phyloP scores from a whole-genome alignment of 2,329 filamentous ascomycete genomes.

The Geoglossum cookeanum region DNA sequence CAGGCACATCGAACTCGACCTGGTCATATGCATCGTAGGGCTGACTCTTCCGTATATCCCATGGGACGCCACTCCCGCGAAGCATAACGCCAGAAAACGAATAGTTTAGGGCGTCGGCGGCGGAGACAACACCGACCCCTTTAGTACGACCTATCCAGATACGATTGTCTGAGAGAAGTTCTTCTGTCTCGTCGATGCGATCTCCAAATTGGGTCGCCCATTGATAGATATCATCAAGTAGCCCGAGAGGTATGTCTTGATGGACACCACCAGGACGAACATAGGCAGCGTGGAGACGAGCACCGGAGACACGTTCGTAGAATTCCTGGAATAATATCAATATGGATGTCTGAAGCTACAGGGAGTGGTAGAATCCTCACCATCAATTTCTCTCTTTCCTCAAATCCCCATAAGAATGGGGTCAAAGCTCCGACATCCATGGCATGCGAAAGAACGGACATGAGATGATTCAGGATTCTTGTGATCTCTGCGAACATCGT shows the following conservation, averaged over 20 bases:
- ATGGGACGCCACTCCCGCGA: slow-evolving; percentile 85
- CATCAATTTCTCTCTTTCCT: slow-evolving; percentile 99
- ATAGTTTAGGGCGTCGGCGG: slow-evolving; percentile 88
- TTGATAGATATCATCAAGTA: slow-evolving; percentile 97
- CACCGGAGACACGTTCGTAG: slow-evolving; percentile 96
- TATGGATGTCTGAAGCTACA: background rate
- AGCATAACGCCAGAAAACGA: slow-evolving; percentile 97
- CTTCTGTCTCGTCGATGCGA: slow-evolving; percentile 95
- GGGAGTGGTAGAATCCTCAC: slow-evolving; percentile 31
- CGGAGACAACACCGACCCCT: slow-evolving; percentile 77
- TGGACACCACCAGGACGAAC: slow-evolving; percentile 91
- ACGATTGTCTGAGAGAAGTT: slow-evolving; percentile 96
- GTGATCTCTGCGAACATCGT: slow-evolving; percentile 94
- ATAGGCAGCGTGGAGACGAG: slow-evolving; percentile 91
- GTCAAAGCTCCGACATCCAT: slow-evolving; percentile 98
- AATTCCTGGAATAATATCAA: slow-evolving; percentile 51
- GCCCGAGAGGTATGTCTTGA: slow-evolving; percentile 81
- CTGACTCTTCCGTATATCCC: slow-evolving; percentile 89
- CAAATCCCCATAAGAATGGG: slow-evolving; percentile 97
- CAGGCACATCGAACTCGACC: slow-evolving; percentile 95
- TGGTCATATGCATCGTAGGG: slow-evolving; percentile 96
- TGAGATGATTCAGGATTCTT: slow-evolving; percentile 85
- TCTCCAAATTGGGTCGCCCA: slow-evolving; percentile 99
- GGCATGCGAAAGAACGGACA: slow-evolving; percentile 91
- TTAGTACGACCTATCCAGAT: slow-evolving; percentile 95